A percentile compares a stretch with the other conserved stretches of the same genome.
These are phyloP conservation scores for Pseudocohnilembus persalinus DNA, from an alignment of 169 alveolate genomes.

Conservation along the genomic window DNA sequence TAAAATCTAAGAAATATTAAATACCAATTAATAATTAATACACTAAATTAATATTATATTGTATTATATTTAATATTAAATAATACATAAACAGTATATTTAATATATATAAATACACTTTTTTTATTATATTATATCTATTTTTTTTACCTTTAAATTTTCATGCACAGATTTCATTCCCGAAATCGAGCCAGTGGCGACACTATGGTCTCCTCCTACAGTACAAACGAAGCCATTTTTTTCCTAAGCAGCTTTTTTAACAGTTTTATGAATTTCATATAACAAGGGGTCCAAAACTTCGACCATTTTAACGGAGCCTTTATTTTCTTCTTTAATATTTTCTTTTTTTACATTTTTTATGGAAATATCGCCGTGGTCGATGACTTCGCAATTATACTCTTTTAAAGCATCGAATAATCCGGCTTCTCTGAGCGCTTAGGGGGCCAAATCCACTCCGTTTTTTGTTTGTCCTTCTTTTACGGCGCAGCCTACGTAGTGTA, in stretches of 20 bases:
- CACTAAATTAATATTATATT: too few relatives aligned
- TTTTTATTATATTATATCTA: too few relatives aligned
- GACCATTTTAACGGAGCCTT: not conserved
- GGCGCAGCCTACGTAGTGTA: not conserved
- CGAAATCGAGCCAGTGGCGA: slow-evolving; percentile 60
- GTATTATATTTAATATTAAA: too few relatives aligned
- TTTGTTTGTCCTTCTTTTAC: not conserved
- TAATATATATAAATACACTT: too few relatives aligned
- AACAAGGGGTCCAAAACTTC: not conserved
- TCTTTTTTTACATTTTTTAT: too few relatives aligned
- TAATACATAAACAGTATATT: too few relatives aligned
- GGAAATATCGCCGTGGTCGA: not conserved
- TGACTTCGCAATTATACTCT: not conserved
- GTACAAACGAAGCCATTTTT: not conserved
- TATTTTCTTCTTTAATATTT: not conserved
- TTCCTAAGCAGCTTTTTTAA: not conserved
- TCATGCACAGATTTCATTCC: slow-evolving; percentile 44
- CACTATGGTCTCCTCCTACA: slow-evolving; percentile 75
- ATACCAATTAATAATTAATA: too few relatives aligned
- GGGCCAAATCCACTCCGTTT: not conserved
- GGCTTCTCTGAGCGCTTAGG: not conserved
- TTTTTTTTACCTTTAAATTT: slow-evolving; percentile 22
- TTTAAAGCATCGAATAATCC: not conserved
- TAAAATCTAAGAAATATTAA: too few relatives aligned
- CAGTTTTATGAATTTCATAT: not conserved